phyloP scores from a whole-genome alignment of 192 early-diverging fungal genomes.

The Rhizophagus prolifer region DNA sequence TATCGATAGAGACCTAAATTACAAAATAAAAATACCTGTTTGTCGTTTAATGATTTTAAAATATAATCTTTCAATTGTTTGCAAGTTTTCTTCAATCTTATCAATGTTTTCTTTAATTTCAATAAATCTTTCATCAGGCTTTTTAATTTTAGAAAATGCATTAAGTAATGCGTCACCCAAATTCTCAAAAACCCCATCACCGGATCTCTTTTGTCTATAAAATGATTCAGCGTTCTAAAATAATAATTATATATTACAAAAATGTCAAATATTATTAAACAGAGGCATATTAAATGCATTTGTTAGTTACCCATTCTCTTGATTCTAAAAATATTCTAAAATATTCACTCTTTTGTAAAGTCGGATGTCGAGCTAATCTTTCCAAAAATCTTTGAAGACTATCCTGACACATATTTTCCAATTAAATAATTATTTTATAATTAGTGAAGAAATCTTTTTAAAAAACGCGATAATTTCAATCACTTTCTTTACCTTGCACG shows the following conservation, averaged over 20 bases:
- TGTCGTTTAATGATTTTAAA: slow-evolving; percentile 73
- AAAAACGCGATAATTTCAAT: not conserved
- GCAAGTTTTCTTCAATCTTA: slow-evolving; percentile 85
- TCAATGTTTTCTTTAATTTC: slow-evolving; percentile 78
- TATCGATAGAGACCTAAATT: not conserved
- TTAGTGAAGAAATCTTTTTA: not conserved
- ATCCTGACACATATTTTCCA: slow-evolving; percentile 1
- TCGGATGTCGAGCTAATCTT: slow-evolving; percentile 79
- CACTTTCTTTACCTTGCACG: slow-evolving; percentile 43
- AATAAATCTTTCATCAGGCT: slow-evolving; percentile 83
- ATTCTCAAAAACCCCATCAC: slow-evolving; percentile 71
- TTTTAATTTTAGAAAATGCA: slow-evolving; percentile 87
- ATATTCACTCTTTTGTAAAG: slow-evolving; percentile 66
- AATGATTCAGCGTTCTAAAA: slow-evolving; percentile 36
- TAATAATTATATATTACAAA: not conserved
- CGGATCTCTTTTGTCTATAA: slow-evolving; percentile 45
- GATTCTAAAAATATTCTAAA: slow-evolving; percentile 83
- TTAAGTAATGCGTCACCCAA: slow-evolving; percentile 85
- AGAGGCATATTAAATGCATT: not conserved
- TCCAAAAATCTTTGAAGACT: slow-evolving; percentile 85
- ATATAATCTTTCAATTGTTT: slow-evolving; percentile 83
- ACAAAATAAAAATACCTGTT: slow-evolving; percentile 42
- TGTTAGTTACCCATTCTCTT: slow-evolving; percentile 61
- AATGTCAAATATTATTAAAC: not conserved
- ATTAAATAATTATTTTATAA: not conserved